Percentiles rank a stretch among this genome's conserved stretches.
Conservation (phyloP, 2,329 filamentous ascomycete genomes). For the Penicillium fuscoglaucum region DNA sequence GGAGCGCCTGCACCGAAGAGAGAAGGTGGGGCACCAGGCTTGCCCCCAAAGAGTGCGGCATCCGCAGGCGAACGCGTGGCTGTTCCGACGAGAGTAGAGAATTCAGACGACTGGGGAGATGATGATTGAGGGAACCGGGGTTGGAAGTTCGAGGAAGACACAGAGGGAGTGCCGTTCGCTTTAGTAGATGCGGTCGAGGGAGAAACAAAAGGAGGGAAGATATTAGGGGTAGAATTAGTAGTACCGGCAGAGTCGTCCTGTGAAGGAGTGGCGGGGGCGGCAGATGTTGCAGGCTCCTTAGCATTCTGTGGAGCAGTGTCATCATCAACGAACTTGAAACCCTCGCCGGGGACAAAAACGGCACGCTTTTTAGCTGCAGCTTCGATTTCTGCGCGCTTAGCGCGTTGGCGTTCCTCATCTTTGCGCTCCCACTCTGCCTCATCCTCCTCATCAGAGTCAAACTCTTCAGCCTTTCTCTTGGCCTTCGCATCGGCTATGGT, state of each 20-base stretch:
- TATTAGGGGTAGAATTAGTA: not conserved
- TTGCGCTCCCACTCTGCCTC: conserved; percentile 51
- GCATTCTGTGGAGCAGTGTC: conserved; percentile 14
- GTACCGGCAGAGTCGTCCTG: not conserved
- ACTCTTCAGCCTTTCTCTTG: conserved; percentile 53
- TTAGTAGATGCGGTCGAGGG: not conserved
- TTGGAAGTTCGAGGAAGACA: not conserved
- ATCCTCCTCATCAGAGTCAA: conserved; percentile 54
- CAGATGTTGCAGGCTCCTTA: conserved; percentile 1
- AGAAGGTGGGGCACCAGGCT: not conserved
- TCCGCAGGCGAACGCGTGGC: not conserved
- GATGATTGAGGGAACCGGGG: not conserved
- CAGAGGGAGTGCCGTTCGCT: not conserved
- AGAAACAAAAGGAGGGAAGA: not conserved
- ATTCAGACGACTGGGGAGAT: not conserved
- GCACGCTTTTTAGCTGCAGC: conserved; percentile 37
- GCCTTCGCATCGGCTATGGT: conserved; percentile 46
- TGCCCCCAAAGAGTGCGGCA: not conserved
- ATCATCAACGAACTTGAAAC: conserved; percentile 36
- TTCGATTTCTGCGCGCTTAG: conserved; percentile 46
- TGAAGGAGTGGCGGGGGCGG: not conserved
- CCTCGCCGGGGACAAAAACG: conserved; percentile 35
- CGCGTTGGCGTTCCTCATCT: conserved; percentile 48
- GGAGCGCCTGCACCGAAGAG: conserved; percentile 9
- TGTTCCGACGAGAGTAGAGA: not conserved